A percentile compares a stretch with the other conserved stretches of the same genome.
Conservation (phyloP, 2,329 filamentous ascomycete genomes). For the Colletotrichum tamarilloi region DNA sequence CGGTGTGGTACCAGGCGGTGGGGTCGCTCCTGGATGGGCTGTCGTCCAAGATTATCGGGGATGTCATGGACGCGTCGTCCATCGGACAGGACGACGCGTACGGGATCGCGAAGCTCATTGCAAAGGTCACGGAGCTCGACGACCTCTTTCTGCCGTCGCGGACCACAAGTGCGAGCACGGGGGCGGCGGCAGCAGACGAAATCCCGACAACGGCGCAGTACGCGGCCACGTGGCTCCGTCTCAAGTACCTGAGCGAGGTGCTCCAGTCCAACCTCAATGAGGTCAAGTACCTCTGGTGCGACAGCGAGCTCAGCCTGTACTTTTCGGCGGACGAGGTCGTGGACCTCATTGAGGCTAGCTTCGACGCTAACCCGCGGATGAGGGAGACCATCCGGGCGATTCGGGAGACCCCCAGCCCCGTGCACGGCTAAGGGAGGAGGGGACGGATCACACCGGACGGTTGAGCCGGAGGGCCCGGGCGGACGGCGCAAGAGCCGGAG, state of each 20-base stretch:
- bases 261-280: slow-evolving; percentile 75
- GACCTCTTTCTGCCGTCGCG: slow-evolving; percentile 67
- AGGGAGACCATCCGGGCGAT: slow-evolving; percentile 70
- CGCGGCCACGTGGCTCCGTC: slow-evolving; percentile 69
- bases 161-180: slow-evolving; percentile 38
- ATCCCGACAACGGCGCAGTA: slow-evolving; percentile 70
- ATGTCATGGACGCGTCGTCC: slow-evolving; percentile 70
- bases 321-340: slow-evolving; percentile 71
- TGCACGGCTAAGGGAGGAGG: slow-evolving; percentile 25
- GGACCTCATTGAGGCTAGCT: slow-evolving; percentile 71
- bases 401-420: slow-evolving; percentile 60
- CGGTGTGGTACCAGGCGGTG: slow-evolving; percentile 72
- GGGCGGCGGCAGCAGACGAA: slow-evolving; percentile 46
- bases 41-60: slow-evolving; percentile 67
- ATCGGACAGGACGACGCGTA: slow-evolving; percentile 75
- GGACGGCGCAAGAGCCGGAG: slow-evolving; percentile 14
- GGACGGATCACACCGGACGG: slow-evolving; percentile 14
- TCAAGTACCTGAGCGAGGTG: slow-evolving; percentile 73
- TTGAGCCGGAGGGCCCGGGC: slow-evolving; percentile 26
- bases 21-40: slow-evolving; percentile 70
- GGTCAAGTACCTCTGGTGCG: slow-evolving; percentile 71
- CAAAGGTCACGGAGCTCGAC: slow-evolving; percentile 67
- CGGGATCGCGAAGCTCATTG: slow-evolving; percentile 68
- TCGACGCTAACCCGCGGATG: slow-evolving; percentile 70
- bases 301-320: slow-evolving; percentile 73